These are phyloP conservation scores for Globisporangium recalcitrans DNA, from an alignment of 352 stramenopile species.

Conservation along the genomic window DNA sequence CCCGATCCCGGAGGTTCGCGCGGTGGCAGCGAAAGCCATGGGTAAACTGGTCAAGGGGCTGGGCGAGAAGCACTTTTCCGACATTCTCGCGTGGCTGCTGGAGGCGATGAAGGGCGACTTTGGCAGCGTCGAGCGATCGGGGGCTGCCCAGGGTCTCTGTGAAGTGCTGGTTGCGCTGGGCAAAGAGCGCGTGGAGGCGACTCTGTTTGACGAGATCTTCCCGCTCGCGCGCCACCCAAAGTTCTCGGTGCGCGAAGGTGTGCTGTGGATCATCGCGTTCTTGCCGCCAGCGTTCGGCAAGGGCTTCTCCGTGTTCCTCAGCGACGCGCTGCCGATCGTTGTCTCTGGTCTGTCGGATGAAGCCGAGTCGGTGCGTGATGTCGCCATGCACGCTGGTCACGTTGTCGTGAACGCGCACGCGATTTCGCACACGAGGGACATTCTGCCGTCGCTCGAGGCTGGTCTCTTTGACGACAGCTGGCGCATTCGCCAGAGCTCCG, in stretches of 20 bases:
- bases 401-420: constrained; percentile 97
- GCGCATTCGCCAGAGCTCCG: constrained; percentile 97
- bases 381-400: constrained; percentile 95
- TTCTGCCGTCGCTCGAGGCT: constrained; percentile 95
- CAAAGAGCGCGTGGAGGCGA: constrained; percentile 65
- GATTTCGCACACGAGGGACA: constrained; percentile 94
- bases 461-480: constrained; percentile 98
- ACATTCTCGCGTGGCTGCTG: constrained; percentile 97
- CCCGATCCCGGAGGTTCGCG: constrained; percentile 93
- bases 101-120: constrained; percentile 93
- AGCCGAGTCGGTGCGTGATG: constrained; percentile 95
- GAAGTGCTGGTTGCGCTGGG: constrained; percentile 91
- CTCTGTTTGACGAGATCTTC: constrained; percentile 93
- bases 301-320: constrained; percentile 92
- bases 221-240: constrained; percentile 93
- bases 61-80: constrained; percentile 92
- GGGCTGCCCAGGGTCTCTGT: constrained; percentile 97
- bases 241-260: constrained; percentile 94
- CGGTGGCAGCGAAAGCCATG: constrained; percentile 93
- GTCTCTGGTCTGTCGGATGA: constrained; percentile 98
- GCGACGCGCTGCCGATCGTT: constrained; percentile 94
- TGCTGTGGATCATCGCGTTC: constrained; percentile 99
- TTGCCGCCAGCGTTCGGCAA: constrained; percentile 93
- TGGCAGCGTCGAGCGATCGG: constrained; percentile 95
- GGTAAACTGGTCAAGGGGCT: constrained; percentile 94